Percentiles rank a stretch among this genome's conserved stretches.
phyloP scores from a whole-genome alignment of 2,329 filamentous ascomycete species.

The Grosmannia huntii region DNA sequence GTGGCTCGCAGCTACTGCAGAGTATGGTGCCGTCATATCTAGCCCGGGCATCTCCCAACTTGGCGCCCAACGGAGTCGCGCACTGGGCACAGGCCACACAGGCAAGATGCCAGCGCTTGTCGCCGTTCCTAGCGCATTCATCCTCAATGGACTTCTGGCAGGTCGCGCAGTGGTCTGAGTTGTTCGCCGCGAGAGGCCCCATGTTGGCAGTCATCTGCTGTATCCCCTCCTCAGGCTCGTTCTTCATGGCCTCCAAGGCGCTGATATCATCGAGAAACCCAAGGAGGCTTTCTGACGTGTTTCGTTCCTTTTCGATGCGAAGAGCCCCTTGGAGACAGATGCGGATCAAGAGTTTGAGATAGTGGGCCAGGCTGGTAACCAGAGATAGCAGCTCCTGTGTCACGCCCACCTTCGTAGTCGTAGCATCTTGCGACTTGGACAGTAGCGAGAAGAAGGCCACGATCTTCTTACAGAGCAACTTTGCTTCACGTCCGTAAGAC shows the following conservation, averaged over 20 bases:
- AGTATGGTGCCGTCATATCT: conserved; percentile 56
- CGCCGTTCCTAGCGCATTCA: conserved; percentile 66
- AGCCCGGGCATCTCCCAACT: conserved; percentile 58
- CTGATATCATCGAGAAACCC: conserved; percentile 74
- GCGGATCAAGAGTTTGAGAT: conserved; percentile 90
- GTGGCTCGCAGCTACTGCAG: conserved; percentile 54
- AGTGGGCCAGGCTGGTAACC: conserved; percentile 91
- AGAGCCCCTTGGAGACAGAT: conserved; percentile 92
- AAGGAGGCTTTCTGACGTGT: conserved; percentile 61
- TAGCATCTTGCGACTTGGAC: conserved; percentile 86
- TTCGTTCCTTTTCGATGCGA: conserved; percentile 76
- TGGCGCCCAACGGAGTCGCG: conserved; percentile 51
- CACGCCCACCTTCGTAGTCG: conserved; percentile 81
- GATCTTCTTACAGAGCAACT: conserved; percentile 98
- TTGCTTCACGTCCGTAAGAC: conserved; percentile 90
- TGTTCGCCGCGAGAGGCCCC: conserved; percentile 54
- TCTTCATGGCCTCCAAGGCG: conserved; percentile 66
- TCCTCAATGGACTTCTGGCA: conserved; percentile 89
- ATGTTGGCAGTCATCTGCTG: conserved; percentile 54
- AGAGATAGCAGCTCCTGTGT: conserved; percentile 97
- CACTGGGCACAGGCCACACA: conserved; percentile 68
- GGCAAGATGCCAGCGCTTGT: conserved; percentile 70
- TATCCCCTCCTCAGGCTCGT: conserved; percentile 39
- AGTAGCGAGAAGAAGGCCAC: conserved; percentile 94
- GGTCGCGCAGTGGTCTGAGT: conserved; percentile 70